Evolutionary conservation across 2,329 filamentous ascomycete genomes (phyloP).

Genomic region (Lecanicillium sp.): DNA sequence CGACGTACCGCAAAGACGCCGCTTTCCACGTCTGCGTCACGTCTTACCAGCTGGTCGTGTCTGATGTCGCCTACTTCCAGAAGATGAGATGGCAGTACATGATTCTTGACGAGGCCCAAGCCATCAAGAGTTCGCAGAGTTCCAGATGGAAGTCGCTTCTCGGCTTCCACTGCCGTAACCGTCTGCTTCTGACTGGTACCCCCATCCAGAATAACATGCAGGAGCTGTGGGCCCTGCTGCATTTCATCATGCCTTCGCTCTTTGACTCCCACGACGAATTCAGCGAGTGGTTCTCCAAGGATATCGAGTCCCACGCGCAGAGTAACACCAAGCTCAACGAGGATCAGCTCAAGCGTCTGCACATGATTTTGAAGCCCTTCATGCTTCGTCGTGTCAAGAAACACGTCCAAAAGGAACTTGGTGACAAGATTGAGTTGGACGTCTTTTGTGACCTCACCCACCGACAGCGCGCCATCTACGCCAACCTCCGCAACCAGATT

Average conservation of each 20-base stretch:
- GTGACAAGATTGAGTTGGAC: slow-evolving; percentile 96
- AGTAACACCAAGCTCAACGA: slow-evolving; percentile 99
- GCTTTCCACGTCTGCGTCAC: slow-evolving; percentile 95
- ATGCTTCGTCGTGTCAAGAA: slow-evolving; percentile 99
- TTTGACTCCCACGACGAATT: slow-evolving; percentile 94
- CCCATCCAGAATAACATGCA: slow-evolving; percentile 99
- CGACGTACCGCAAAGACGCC: slow-evolving; percentile 88
- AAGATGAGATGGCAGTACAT: slow-evolving; percentile 99
- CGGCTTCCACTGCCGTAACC: slow-evolving; percentile 91
- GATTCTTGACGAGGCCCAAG: slow-evolving; percentile 97
- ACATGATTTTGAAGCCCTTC: slow-evolving; percentile 99
- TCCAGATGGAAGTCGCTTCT: slow-evolving; percentile 95
- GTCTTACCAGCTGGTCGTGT: slow-evolving; percentile 94
- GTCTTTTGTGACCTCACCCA: slow-evolving; percentile 97
- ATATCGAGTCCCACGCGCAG: slow-evolving; percentile 96
- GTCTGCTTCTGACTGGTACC: slow-evolving; percentile 87
- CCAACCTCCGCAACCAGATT: slow-evolving; percentile 90
- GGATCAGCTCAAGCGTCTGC: slow-evolving; percentile 89
- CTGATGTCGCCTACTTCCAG: slow-evolving; percentile 95
- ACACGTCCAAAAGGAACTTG: slow-evolving; percentile 96
- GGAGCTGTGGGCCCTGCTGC: slow-evolving; percentile 91
- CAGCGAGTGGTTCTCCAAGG: slow-evolving; percentile 90
- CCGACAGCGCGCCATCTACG: slow-evolving; percentile 88
- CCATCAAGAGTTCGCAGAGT: slow-evolving; percentile 96
- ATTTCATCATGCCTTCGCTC: slow-evolving; percentile 99